Conservation (phyloP, 305 asterid genomes). For the Fraxinus dipetala region DNA sequence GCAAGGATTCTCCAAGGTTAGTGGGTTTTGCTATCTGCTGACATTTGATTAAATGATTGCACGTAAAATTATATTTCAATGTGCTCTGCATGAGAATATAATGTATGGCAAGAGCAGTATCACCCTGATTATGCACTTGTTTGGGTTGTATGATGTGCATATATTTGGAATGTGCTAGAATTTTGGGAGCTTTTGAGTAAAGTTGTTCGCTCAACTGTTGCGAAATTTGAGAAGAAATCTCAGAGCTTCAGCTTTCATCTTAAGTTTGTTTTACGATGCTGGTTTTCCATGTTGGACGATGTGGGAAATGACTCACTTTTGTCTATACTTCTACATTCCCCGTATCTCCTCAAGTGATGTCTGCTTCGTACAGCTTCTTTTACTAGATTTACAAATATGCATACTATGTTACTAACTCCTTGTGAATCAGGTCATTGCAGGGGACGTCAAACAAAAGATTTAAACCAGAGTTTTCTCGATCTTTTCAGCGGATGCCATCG, state of each 20-base stretch:
- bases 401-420: constrained; percentile 15
- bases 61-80: not conserved
- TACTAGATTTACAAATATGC: not conserved
- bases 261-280: not conserved
- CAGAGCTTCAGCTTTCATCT: not conserved
- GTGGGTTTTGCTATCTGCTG: constrained; percentile 27
- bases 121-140: not conserved
- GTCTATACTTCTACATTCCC: not conserved
- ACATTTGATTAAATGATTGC: constrained; percentile 7
- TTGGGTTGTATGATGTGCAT: not conserved
- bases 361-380: not conserved
- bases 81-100: constrained; percentile 6
- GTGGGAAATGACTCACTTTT: not conserved
- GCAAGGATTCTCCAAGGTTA: constrained; percentile 79
- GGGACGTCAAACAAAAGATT: constrained; percentile 61
- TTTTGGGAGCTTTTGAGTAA: not conserved
- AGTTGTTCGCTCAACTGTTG: not conserved
- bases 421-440: constrained; percentile 62
- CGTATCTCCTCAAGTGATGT: not conserved
- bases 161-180: not conserved
- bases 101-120: not conserved
- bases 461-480: constrained; percentile 59
- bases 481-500: constrained; percentile 54
- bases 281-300: not conserved
- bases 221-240: not conserved